Evolutionary conservation across 805 yeast species (phyloP).

Genomic region (Nakazawaea siamensis): DNA sequence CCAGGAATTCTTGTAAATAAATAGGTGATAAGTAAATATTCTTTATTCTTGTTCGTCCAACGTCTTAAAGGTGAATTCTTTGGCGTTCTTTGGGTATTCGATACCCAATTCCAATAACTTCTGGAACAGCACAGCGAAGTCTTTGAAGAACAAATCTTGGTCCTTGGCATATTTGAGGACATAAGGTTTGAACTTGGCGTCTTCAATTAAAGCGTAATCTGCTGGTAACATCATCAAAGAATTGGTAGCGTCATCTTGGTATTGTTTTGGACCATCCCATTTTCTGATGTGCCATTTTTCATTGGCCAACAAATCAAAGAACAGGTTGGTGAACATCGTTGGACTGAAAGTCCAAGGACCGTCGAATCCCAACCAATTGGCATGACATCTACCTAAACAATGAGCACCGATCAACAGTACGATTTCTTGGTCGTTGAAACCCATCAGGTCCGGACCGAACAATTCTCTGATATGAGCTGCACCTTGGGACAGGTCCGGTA

Average conservation of each 20-base stretch:
- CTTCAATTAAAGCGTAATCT: slow-evolving; percentile 46
- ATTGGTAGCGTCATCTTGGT: slow-evolving; percentile 50
- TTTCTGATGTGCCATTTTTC: slow-evolving; percentile 54
- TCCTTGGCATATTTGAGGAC: slow-evolving; percentile 42
- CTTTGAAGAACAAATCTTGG: slow-evolving; percentile 38
- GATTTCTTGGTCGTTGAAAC: slow-evolving; percentile 37
- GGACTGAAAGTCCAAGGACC: slow-evolving; percentile 90
- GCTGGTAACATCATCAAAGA: slow-evolving; percentile 51
- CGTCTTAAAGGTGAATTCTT: slow-evolving; percentile 48
- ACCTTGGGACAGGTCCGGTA: slow-evolving; percentile 41
- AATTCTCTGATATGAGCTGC: slow-evolving; percentile 36
- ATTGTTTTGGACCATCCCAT: slow-evolving; percentile 59
- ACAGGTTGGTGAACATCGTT: slow-evolving; percentile 66
- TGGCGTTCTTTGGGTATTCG: slow-evolving; percentile 42
- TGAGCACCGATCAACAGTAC: slow-evolving; percentile 42
- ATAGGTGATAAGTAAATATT: neutral
- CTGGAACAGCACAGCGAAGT: slow-evolving; percentile 36
- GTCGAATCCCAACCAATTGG: slow-evolving; percentile 63
- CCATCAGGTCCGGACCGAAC: slow-evolving; percentile 31
- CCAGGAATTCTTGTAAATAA: slow-evolving; percentile 46
- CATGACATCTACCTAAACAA: slow-evolving; percentile 39
- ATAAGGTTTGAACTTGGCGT: slow-evolving; percentile 33
- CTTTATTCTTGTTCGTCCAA: slow-evolving; percentile 54
- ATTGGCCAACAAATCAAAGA: slow-evolving; percentile 43
- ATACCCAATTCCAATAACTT: slow-evolving; percentile 67